Base-by-base conservation (phyloP, 345 rosid genomes). In the Trapa bicornis region DNA sequence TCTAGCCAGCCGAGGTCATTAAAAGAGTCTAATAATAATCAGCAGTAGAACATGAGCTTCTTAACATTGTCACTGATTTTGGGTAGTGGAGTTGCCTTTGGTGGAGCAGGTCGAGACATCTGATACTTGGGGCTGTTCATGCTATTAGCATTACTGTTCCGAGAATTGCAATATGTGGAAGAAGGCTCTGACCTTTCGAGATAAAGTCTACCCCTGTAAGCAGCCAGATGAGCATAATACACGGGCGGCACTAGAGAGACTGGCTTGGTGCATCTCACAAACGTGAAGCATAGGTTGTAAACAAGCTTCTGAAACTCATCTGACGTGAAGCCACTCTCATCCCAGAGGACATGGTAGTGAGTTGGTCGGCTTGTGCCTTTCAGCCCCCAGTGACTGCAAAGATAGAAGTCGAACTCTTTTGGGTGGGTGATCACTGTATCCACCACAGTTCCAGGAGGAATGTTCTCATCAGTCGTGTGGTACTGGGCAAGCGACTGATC, bases 331-430 rank as follows among this genome's bases (percentile, higher is more conserved):
- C 83, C 77, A 77, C 80, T 93, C 70, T 93, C 99, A 74, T 90
- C 97, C 89, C 89, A 80, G 52, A 90, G 60, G 11, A 88, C 77
- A 68, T 90, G 97, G 76, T 93, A 93, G 80, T 88, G 99, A 10
- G 97, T 82, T 57, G 99, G 96, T 67, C 92, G 81, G 78, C 99
- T 93, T 53, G 97, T 90, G 3, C 99, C 99, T 74, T 93, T 93
- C 37, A 86, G 87, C 9, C 99, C 98, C 77, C 90, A 79, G 45
- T 93, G 99, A 71, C 99, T 93, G 66, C 98, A 93, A 0, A 90
- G 81, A 73, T 87, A 93, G 85, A 93, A 93, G 74, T 93, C 96
- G 35, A 93, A 93, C 76, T 93, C 99, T 71, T 68, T 86, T 0
- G 97, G 92, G 75, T 93, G 98, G 43, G 97, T 87, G 67, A 88